These are phyloP conservation scores for Mucor indicus DNA, from an alignment of 371 early-diverging fungal species.

Conservation along the genomic window DNA sequence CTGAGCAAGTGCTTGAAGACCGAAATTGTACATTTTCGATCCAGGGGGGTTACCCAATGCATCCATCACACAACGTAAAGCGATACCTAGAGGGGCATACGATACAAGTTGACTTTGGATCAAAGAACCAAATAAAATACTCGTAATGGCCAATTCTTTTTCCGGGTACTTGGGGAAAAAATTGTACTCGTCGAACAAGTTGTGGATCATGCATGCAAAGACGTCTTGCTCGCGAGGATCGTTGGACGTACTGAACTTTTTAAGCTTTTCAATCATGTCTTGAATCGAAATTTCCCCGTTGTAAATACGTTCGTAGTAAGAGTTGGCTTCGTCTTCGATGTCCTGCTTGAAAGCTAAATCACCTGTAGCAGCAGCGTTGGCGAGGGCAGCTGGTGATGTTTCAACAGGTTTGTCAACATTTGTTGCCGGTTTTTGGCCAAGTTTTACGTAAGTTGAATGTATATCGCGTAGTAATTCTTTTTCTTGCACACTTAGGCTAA, in stretches of 20 bases:
- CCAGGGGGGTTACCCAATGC: slow-evolving; percentile 78
- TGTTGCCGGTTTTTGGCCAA: slow-evolving; percentile 4
- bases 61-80: slow-evolving; percentile 82
- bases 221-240: slow-evolving; percentile 71
- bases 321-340: slow-evolving; percentile 76
- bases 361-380: slow-evolving; percentile 7
- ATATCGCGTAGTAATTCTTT: slow-evolving; percentile 18
- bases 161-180: slow-evolving; percentile 94
- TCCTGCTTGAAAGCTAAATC: slow-evolving; percentile 27
- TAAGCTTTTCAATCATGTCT: slow-evolving; percentile 72
- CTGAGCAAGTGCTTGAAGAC: slow-evolving; percentile 80
- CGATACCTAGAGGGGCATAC: slow-evolving; percentile 69
- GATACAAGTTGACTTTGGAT: slow-evolving; percentile 84
- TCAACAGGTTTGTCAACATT: background rate
- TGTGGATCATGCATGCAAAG: slow-evolving; percentile 81
- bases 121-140: slow-evolving; percentile 83
- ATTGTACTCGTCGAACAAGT: slow-evolving; percentile 90
- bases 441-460: slow-evolving; percentile 11
- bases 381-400: background rate
- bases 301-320: slow-evolving; percentile 77
- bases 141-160: slow-evolving; percentile 85
- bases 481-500: background rate
- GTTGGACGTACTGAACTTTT: slow-evolving; percentile 67
- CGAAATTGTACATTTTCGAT: slow-evolving; percentile 88
- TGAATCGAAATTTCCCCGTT: slow-evolving; percentile 71